Evolutionary conservation across 169 alveolate species (phyloP), one percentile per base, ranked within the genome.

Genomic region (Eimeria necatrix): DNA sequence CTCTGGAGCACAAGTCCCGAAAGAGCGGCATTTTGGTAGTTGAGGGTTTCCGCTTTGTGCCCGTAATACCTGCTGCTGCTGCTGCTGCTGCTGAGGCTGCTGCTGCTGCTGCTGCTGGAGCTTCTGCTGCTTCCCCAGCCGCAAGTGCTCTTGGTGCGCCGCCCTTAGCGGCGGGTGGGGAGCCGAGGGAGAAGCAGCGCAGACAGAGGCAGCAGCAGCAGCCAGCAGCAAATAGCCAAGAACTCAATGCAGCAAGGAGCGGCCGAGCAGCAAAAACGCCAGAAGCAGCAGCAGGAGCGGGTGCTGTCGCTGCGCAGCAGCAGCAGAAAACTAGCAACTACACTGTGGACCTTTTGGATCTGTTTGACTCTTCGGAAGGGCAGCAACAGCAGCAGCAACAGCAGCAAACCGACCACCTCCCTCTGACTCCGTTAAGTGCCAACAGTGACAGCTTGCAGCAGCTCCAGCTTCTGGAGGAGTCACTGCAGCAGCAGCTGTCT

Each of bases 51-150:
- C 85, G 85, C 60, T 74, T 74, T 48, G 56, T 32, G 12, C 85
- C 85, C 85, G 41, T 22, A 26, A 74, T 74, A 8, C 85, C 85
- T 76, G 68, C 87, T 48, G 68, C 87, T 48, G 87, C 87, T 48
- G 64, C 64, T 48, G 87, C 87, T 6, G 87, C 87, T 76, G 87
- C 83, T 71, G 52, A 26, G 18, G 83, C 83, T 71, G 83, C 83
- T 71, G 52, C 83, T 22, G 52, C 87, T 18, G 68, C 87, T 20
- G 68, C 49, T 20, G 87, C 87, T 18, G 87, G 46, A 0, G 87
- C 87, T 20, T 53, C 87, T 48, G 68, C 87, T 20, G 87, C 68
- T 5, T 53, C 87, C 5, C 61, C 32, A 14, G 68, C 87, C 41
- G 41, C 41, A 32, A 32, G 41, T 32, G 41, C 41, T 32, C 41